phyloP scores from a whole-genome alignment of 768 basidiomycete genomes.

The Leccinum disarticulatum region DNA sequence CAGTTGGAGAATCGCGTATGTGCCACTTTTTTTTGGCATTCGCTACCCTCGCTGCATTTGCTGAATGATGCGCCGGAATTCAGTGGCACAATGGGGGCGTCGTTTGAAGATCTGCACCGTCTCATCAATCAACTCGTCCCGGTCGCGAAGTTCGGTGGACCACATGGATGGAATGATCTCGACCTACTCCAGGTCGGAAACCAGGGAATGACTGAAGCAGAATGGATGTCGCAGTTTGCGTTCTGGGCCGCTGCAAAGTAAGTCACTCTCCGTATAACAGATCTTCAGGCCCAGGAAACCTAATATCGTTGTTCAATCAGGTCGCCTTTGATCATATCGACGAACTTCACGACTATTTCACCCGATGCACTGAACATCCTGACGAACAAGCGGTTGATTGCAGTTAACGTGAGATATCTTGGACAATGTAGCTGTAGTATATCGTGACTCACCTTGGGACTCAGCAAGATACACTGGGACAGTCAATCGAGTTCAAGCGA shows the following conservation, averaged over 20 bases:
- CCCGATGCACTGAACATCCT: constrained; percentile 6
- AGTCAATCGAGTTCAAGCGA: constrained; percentile 5
- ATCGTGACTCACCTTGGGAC: neutral
- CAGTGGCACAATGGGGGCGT: constrained; percentile 12
- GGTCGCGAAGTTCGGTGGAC: constrained; percentile 25
- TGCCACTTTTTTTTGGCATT: neutral
- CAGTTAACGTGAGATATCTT: constrained; percentile 5
- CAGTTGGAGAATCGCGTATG: constrained; percentile 51
- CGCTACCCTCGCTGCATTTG: neutral
- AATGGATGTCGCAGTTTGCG: constrained; percentile 12
- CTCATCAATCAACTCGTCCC: constrained; percentile 28
- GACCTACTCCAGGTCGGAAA: constrained; percentile 55
- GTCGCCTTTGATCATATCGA: constrained; percentile 18
- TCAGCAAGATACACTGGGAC: constrained; percentile 14
- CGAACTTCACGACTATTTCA: constrained; percentile 8
- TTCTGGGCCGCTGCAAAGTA: constrained; percentile 16
- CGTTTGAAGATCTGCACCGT: constrained; percentile 12
- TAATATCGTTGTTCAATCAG: neutral
- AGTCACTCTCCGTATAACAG: neutral
- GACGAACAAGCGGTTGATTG: constrained; percentile 5
- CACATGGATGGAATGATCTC: constrained; percentile 49
- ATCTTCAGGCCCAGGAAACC: neutral
- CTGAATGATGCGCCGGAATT: neutral
- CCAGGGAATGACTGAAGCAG: constrained; percentile 35
- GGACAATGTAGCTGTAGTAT: neutral